Evolutionary conservation across 139 green algal species (phyloP).

Genomic region (Coelastrella sp.): DNA sequence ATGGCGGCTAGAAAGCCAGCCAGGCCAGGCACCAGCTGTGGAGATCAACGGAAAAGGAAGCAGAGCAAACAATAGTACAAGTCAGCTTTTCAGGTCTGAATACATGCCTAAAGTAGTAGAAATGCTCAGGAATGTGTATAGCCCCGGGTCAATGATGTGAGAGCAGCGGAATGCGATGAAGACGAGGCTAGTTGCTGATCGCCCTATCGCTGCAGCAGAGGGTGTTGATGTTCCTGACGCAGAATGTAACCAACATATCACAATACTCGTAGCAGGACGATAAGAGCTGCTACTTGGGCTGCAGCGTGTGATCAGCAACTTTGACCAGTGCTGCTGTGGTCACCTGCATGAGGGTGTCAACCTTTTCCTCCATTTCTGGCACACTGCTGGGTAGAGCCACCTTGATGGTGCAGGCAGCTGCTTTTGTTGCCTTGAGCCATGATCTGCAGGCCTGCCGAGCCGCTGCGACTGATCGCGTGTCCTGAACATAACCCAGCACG

Average conservation of each 20-base stretch:
- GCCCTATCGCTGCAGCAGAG: no score
- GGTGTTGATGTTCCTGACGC: no score
- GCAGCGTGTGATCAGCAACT: no score
- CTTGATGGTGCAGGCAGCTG: not conserved
- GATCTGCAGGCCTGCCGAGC: constrained; percentile 21
- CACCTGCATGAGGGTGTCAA: not conserved
- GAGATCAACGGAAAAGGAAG: not conserved
- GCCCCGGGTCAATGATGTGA: no score
- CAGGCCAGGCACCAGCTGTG: not conserved
- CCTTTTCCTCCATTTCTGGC: not conserved
- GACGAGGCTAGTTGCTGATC: no score
- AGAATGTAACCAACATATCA: no score
- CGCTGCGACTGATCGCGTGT: constrained; percentile 11
- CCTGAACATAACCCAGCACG: constrained; percentile 10
- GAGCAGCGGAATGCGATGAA: no score
- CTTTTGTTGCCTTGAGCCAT: not conserved
- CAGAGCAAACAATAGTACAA: not conserved
- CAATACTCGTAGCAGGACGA: no score
- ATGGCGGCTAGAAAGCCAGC: not conserved
- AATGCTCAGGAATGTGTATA: no score
- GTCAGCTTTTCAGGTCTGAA: not conserved
- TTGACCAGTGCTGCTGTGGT: no score
- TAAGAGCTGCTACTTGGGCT: no score
- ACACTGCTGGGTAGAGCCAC: not conserved
- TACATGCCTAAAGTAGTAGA: no score